Percentiles rank a stretch among this genome's conserved stretches.
Evolutionary conservation across 2,329 filamentous ascomycete genomes (phyloP).

Genomic region (Blastomyces emzantsi): DNA sequence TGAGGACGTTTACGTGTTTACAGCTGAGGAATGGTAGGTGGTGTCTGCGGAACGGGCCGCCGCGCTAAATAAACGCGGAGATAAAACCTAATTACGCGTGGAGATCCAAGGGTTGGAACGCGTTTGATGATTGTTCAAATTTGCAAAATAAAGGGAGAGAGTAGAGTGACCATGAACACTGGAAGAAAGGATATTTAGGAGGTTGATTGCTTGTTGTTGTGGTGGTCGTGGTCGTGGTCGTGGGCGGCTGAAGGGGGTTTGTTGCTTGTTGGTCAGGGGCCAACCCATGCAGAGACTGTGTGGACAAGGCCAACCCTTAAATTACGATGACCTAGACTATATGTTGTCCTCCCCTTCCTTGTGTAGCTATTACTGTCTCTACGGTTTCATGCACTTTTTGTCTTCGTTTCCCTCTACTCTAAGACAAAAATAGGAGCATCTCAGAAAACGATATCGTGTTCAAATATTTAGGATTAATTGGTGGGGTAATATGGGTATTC

Average conservation of each 20-base stretch:
- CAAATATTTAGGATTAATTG: background rate
- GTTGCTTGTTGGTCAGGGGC: background rate
- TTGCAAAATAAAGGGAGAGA: too few species aligned
- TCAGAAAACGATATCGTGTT: constrained; percentile 15
- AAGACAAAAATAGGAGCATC: constrained; percentile 16
- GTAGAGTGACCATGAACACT: background rate
- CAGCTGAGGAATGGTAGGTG: background rate
- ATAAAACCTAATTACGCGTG: background rate
- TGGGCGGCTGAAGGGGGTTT: background rate
- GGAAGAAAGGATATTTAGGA: background rate
- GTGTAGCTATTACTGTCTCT: constrained; percentile 1
- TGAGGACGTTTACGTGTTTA: background rate
- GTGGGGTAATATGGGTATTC: background rate
- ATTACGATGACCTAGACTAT: background rate
- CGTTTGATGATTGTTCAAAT: background rate
- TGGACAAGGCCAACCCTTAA: background rate
- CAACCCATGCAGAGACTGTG: background rate
- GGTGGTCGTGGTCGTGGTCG: background rate
- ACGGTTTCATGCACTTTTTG: background rate
- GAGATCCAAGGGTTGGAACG: background rate
- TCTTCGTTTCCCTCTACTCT: background rate
- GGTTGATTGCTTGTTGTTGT: background rate
- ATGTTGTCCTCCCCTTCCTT: background rate
- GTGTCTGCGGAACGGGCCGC: background rate
- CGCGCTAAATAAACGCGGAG: constrained; percentile 3